phyloP scores from a whole-genome alignment of 73 alveolate species.

The Paramecium octaurelia region DNA sequence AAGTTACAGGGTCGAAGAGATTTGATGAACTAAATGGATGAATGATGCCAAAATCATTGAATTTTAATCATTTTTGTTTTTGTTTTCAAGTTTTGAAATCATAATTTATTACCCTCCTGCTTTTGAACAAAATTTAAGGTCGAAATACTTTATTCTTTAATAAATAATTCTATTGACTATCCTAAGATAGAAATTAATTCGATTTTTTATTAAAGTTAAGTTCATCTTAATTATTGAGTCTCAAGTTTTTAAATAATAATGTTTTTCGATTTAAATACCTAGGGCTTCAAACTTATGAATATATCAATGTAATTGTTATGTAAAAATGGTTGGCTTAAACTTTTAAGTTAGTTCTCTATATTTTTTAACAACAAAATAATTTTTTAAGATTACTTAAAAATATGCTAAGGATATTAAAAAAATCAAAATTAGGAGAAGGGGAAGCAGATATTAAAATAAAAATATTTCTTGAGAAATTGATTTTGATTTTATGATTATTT shows the following conservation, averaged over 20 bases:
- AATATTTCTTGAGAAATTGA: too few species aligned
- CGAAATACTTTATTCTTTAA: background rate
- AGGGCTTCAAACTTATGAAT: too few species aligned
- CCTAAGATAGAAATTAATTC: too few species aligned
- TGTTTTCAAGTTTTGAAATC: background rate
- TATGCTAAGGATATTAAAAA: background rate
- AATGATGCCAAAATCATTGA: background rate
- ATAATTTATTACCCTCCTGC: background rate
- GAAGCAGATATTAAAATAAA: background rate
- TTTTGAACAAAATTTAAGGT: background rate
- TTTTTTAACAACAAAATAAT: too few species aligned
- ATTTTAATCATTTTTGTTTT: background rate
- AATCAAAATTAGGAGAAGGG: background rate
- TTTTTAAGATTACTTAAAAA: too few species aligned
- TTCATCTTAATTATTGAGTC: too few species aligned
- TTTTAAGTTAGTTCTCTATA: background rate
- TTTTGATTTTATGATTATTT: background rate
- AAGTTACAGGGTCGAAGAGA: constrained; percentile 15
- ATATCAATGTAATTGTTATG: too few species aligned
- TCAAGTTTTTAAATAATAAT: too few species aligned
- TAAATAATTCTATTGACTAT: too few species aligned
- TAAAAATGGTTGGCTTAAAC: too few species aligned
- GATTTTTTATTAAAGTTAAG: too few species aligned
- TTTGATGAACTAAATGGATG: constrained; percentile 25
- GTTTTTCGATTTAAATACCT: too few species aligned